A percentile compares a stretch with the other conserved stretches of the same genome.
Evolutionary conservation across 371 early-diverging fungal species (phyloP).

Genomic region (Syncephalastrum contaminatum): DNA sequence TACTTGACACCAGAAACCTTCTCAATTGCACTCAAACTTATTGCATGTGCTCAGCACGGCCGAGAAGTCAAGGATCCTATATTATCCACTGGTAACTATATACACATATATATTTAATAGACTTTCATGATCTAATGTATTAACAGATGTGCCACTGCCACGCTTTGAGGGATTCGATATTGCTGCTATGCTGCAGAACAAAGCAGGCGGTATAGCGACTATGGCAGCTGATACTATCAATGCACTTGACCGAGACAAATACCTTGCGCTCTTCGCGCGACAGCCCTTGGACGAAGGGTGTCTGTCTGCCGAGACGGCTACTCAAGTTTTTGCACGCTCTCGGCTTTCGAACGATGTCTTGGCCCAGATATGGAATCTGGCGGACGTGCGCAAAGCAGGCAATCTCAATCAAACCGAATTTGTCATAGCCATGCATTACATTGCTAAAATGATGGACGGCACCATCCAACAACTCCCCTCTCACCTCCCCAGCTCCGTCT

Average conservation of each 20-base stretch:
- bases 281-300: too few relatives aligned
- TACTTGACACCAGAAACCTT: conserved; percentile 70
- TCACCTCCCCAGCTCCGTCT: conserved; percentile 59
- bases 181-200: neutral
- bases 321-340: conserved; percentile 39
- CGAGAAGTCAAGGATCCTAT: conserved; percentile 35
- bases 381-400: conserved; percentile 71
- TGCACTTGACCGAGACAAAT: conserved; percentile 43
- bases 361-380: conserved; percentile 58
- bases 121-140: neutral
- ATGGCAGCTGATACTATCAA: conserved; percentile 11
- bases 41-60: conserved; percentile 85
- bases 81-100: conserved; percentile 33
- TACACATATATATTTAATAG: neutral
- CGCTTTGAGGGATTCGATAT: conserved; percentile 50
- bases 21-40: conserved; percentile 78
- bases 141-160: conserved; percentile 50
- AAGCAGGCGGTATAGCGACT: conserved; percentile 17
- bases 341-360: conserved; percentile 40
- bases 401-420: conserved; percentile 71
- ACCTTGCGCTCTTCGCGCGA: conserved; percentile 5
- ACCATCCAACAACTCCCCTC: conserved; percentile 57
- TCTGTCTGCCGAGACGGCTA: conserved; percentile 39
- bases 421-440: conserved; percentile 81
- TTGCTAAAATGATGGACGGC: conserved; percentile 74